Conservation (phyloP, 2,329 filamentous ascomycete genomes). For the Pyrenophora graminea region DNA sequence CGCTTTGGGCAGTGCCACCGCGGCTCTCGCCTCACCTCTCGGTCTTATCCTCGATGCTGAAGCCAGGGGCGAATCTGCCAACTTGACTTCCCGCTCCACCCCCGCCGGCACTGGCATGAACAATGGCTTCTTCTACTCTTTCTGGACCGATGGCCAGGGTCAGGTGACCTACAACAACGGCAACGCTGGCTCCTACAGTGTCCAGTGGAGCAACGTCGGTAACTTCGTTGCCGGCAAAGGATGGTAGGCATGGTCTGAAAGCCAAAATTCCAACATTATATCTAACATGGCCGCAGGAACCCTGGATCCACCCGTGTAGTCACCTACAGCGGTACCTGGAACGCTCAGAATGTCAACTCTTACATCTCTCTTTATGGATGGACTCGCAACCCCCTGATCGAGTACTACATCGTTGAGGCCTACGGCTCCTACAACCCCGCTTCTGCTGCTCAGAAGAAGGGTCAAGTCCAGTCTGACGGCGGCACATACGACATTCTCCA, state of each 20-base stretch:
- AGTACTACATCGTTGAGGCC: slow-evolving; percentile 63
- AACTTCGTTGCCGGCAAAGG: slow-evolving; percentile 64
- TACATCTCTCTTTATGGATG: slow-evolving; percentile 65
- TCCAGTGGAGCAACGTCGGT: slow-evolving; percentile 55
- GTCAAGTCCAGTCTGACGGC: slow-evolving; percentile 57
- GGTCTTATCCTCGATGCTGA: slow-evolving; percentile 25
- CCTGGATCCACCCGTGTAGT: slow-evolving; percentile 56
- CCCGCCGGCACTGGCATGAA: slow-evolving; percentile 34
- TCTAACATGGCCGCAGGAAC: slow-evolving; percentile 31
- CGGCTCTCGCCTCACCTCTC: slow-evolving; percentile 35
- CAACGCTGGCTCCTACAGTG: slow-evolving; percentile 49
- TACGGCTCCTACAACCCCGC: slow-evolving; percentile 57
- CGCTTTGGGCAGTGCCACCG: slow-evolving; percentile 32
- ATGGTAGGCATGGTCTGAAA: slow-evolving; percentile 43
- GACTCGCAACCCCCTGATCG: slow-evolving; percentile 59
- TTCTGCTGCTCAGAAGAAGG: slow-evolving; percentile 54
- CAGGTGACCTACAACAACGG: slow-evolving; percentile 61
- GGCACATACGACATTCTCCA: slow-evolving; percentile 59
- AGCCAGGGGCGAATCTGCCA: slow-evolving; percentile 14
- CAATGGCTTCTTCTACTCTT: slow-evolving; percentile 51
- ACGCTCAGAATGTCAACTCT: slow-evolving; percentile 52
- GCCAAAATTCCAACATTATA: neutral
- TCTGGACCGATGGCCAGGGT: slow-evolving; percentile 60
- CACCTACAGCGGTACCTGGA: slow-evolving; percentile 55
- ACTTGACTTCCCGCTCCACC: slow-evolving; percentile 23